These are phyloP conservation scores for Salvia rosmarinus DNA, from an alignment of 257 asterid genomes.

Conservation along the genomic window DNA sequence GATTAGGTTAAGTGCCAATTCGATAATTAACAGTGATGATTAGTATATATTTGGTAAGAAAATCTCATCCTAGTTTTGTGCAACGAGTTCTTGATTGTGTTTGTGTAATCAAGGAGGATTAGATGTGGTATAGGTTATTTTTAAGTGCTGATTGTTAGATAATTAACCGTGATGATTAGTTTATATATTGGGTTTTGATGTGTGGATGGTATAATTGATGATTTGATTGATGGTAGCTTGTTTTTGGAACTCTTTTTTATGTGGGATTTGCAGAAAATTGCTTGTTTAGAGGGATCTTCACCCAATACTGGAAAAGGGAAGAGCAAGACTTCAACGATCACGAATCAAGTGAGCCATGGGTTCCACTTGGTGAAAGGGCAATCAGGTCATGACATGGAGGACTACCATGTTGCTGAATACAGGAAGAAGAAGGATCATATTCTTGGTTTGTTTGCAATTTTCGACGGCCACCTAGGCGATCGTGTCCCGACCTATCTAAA, in stretches of 20 bases:
- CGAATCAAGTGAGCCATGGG: constrained; percentile 61
- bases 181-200: neutral
- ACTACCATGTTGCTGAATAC: constrained; percentile 78
- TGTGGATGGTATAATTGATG: neutral
- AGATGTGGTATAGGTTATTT: too few species aligned
- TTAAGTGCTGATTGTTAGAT: too few species aligned
- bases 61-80: neutral
- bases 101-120: neutral
- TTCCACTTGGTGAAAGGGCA: constrained; percentile 75
- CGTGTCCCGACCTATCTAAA: constrained; percentile 69
- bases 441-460: constrained; percentile 80
- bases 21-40: neutral
- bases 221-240: neutral
- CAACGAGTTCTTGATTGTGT: constrained; percentile 13
- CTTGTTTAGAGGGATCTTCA: constrained; percentile 56
- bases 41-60: neutral
- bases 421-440: constrained; percentile 54
- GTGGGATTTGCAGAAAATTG: constrained; percentile 48
- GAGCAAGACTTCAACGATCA: constrained; percentile 47
- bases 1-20: neutral
- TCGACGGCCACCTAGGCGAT: constrained; percentile 78
- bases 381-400: constrained; percentile 87
- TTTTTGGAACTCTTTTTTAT: neutral
- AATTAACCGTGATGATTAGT: too few species aligned
- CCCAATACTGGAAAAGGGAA: constrained; percentile 80